These are phyloP conservation scores for Helotiales sp. DNA, from an alignment of 2,329 filamentous ascomycete species.

Conservation along the genomic window DNA sequence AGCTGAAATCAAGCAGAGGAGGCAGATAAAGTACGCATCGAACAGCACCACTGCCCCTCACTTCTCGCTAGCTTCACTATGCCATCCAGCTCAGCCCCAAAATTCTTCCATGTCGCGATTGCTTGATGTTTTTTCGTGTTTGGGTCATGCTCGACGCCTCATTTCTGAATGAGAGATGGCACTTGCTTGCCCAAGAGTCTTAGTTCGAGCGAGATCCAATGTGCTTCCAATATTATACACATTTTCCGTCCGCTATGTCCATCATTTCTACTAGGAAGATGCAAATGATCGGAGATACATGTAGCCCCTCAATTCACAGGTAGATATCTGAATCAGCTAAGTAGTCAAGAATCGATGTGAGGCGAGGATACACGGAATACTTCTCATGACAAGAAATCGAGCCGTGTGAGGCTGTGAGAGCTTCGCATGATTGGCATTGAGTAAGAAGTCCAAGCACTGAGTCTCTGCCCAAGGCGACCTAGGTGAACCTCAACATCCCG, in stretches of 20 bases:
- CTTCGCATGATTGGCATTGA: neutral
- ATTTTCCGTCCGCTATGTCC: neutral
- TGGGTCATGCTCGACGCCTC: neutral
- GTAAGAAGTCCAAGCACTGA: too few species aligned
- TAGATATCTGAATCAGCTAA: neutral
- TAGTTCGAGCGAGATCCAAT: neutral
- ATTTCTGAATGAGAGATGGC: neutral
- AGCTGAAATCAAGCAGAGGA: neutral
- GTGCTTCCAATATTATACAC: neutral
- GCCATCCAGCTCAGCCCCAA: neutral
- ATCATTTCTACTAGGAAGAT: neutral
- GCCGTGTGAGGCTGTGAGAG: neutral
- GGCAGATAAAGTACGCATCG: neutral
- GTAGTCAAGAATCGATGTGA: neutral
- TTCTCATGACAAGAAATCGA: neutral
- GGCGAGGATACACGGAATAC: neutral
- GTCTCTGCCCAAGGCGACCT: too few species aligned
- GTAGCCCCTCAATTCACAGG: neutral
- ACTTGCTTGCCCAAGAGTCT: neutral
- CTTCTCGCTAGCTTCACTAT: neutral
- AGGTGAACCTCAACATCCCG: neutral
- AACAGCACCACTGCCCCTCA: neutral
- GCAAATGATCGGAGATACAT: neutral
- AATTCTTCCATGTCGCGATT: neutral
- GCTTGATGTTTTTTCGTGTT: neutral